These are phyloP conservation scores for Salvia hispanica DNA, from an alignment of 257 asterid species.

Conservation along the genomic window DNA sequence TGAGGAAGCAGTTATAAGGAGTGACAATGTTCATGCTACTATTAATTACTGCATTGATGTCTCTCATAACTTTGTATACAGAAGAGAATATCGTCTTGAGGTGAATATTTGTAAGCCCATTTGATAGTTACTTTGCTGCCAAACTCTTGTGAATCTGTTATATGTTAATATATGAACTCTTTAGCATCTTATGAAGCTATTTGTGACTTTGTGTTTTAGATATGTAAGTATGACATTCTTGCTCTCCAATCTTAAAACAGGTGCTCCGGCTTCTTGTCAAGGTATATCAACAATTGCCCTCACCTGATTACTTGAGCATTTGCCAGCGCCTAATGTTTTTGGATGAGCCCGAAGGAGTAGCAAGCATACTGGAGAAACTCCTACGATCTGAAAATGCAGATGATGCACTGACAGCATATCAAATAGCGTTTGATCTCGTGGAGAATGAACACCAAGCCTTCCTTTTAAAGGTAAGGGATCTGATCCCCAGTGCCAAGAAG, in stretches of 20 bases:
- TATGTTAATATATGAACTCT: slow-evolving; percentile 1
- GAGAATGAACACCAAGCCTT: slow-evolving; percentile 93
- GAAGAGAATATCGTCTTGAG: slow-evolving; percentile 88
- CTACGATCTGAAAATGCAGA: slow-evolving; percentile 68
- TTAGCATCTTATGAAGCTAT: background rate
- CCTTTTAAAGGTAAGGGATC: slow-evolving; percentile 76
- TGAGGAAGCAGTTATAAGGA: slow-evolving; percentile 71
- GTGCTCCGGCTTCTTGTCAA: slow-evolving; percentile 85
- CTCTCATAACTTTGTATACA: slow-evolving; percentile 73
- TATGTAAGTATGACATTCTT: slow-evolving; percentile 15
- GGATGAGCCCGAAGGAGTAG: slow-evolving; percentile 81
- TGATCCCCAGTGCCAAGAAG: slow-evolving; percentile 64
- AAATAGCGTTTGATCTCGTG: slow-evolving; percentile 89
- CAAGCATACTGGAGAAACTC: slow-evolving; percentile 76
- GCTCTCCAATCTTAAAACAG: slow-evolving; percentile 32
- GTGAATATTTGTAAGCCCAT: slow-evolving; percentile 40
- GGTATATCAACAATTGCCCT: slow-evolving; percentile 73
- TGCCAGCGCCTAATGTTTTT: slow-evolving; percentile 96
- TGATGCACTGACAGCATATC: slow-evolving; percentile 86
- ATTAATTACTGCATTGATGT: slow-evolving; percentile 79
- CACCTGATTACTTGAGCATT: slow-evolving; percentile 94
- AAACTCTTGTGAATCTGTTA: background rate
- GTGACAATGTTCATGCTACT: slow-evolving; percentile 77
- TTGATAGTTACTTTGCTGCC: background rate
- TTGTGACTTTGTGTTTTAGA: background rate